Evolutionary conservation across 306 rosid species (phyloP).

Genomic region (Carpinus fangiana): DNA sequence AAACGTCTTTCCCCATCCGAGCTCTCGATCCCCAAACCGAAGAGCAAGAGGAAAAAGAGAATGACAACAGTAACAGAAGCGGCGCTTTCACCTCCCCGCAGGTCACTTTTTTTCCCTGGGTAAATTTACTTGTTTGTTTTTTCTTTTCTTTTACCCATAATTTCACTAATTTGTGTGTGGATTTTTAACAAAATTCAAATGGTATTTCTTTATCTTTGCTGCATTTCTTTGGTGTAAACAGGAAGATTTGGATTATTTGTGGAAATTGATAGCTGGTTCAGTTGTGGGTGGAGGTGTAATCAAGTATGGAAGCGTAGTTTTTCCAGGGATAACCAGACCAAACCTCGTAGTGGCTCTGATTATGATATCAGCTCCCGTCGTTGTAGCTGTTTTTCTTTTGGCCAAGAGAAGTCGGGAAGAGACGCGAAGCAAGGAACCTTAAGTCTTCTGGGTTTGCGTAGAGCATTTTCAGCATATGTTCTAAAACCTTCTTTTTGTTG

Average conservation of each 20-base stretch:
- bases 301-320: slow-evolving; percentile 72
- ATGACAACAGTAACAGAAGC: not conserved
- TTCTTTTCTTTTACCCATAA: not conserved
- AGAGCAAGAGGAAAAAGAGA: slow-evolving; percentile 24
- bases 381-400: slow-evolving; percentile 62
- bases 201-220: not conserved
- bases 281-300: slow-evolving; percentile 54
- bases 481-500: not conserved
- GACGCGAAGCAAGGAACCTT: slow-evolving; percentile 9
- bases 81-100: slow-evolving; percentile 25
- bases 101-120: slow-evolving; percentile 25
- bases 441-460: too few species aligned
- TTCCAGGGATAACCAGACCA: slow-evolving; percentile 74
- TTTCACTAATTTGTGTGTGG: not conserved
- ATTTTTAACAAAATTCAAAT: not conserved
- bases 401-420: slow-evolving; percentile 47
- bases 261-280: slow-evolving; percentile 54
- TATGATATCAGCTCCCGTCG: slow-evolving; percentile 55
- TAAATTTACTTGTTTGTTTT: too few species aligned
- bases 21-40: slow-evolving; percentile 48
- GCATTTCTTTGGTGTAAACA: slow-evolving; percentile 18
- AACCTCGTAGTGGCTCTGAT: slow-evolving; percentile 58
- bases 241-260: slow-evolving; percentile 61
- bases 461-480: too few species aligned
- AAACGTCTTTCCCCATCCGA: slow-evolving; percentile 26